Percentiles rank a stretch among this genome's conserved stretches.
Evolutionary conservation across 2,329 filamentous ascomycete species (phyloP).

Genomic region (Botrytis paeoniae): DNA sequence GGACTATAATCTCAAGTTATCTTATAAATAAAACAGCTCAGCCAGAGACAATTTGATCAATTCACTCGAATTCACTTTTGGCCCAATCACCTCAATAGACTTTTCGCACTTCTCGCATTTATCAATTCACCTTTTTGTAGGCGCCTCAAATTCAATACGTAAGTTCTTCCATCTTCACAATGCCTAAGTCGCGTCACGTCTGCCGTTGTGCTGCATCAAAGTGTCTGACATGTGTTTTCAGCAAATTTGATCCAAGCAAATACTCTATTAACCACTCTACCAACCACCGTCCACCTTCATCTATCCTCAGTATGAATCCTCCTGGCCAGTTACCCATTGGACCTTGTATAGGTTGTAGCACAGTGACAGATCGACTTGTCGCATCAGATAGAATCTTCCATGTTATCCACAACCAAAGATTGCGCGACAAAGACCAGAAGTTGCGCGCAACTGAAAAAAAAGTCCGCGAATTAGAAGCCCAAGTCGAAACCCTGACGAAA

Average conservation of each 20-base stretch:
- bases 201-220: background rate
- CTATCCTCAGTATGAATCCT: background rate
- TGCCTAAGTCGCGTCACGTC: background rate
- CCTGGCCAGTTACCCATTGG: background rate
- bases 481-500: background rate
- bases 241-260: background rate
- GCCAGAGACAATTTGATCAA: background rate
- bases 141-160: background rate
- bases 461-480: constrained; percentile 2
- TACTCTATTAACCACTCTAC: no score
- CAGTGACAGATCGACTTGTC: constrained; percentile 1
- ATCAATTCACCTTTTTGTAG: background rate
- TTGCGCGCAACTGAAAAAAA: background rate
- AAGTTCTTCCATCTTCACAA: background rate
- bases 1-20: background rate
- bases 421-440: constrained; percentile 9
- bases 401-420: constrained; percentile 1
- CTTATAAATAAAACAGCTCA: background rate
- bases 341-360: background rate
- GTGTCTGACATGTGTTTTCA: background rate
- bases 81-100: background rate
- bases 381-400: constrained; percentile 6
- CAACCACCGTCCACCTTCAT: background rate
- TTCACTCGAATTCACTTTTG: background rate
- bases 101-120: background rate